These are phyloP conservation scores for Cubamyces sp. DNA, from an alignment of 768 basidiomycete species.

Conservation along the genomic window DNA sequence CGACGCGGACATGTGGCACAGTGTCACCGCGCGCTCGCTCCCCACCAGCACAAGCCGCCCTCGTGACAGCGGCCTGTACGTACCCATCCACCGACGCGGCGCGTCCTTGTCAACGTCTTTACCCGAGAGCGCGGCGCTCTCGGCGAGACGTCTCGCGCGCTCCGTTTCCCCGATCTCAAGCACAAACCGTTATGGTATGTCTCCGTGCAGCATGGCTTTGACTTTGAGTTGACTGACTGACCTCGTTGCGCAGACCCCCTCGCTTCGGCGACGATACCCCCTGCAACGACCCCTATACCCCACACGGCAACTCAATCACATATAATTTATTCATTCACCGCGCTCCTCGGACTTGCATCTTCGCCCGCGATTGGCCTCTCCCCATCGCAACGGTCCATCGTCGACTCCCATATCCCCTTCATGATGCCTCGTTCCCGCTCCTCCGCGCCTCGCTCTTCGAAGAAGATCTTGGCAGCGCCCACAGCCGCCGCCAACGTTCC, in stretches of 20 bases:
- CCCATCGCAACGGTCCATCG: constrained; percentile 21
- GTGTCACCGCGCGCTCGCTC: constrained; percentile 4
- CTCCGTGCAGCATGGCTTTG: background rate
- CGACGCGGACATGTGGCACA: constrained; percentile 16
- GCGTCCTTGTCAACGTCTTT: constrained; percentile 19
- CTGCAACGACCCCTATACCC: constrained; percentile 26
- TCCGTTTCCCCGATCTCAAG: constrained; percentile 6
- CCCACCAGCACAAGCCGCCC: background rate
- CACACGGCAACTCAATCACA: background rate
- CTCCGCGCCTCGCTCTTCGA: background rate
- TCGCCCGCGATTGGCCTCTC: constrained; percentile 24
- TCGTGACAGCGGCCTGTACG: constrained; percentile 20
- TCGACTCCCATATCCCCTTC: constrained; percentile 24
- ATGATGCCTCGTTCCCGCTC: constrained; percentile 11
- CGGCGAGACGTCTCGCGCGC: constrained; percentile 11
- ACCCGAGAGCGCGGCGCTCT: constrained; percentile 8
- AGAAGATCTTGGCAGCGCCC: constrained; percentile 2
- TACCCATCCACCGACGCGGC: constrained; percentile 29
- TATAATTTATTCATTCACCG: constrained; percentile 27
- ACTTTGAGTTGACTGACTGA: background rate
- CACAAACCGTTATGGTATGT: constrained; percentile 1
- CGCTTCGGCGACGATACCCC: constrained; percentile 26
- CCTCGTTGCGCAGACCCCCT: constrained; percentile 2
- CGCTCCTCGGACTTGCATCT: constrained; percentile 30
- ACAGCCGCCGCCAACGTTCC: no score